Evolutionary conservation across 2,329 filamentous ascomycete species (phyloP).

Genomic region (Diplocarpon rosae): DNA sequence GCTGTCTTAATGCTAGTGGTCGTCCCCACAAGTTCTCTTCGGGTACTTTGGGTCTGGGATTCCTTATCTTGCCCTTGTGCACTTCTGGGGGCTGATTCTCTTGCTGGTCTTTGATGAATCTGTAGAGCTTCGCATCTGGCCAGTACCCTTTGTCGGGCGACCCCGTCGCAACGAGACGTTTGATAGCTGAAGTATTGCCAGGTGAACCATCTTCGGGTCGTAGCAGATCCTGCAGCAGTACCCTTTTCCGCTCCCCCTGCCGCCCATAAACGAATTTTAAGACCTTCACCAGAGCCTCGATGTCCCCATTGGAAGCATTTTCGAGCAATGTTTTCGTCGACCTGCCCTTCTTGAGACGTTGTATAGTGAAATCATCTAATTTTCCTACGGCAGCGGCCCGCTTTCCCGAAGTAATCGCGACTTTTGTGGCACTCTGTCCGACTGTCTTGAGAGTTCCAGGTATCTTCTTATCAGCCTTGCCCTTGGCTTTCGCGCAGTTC

Average conservation of each 20-base stretch:
- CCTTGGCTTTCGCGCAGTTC: not conserved
- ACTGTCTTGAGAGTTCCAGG: no score
- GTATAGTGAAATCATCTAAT: not conserved
- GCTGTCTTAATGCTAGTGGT: constrained; percentile 30
- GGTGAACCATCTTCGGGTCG: constrained; percentile 23
- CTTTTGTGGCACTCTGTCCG: no score
- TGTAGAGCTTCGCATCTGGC: constrained; percentile 13
- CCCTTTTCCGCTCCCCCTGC: constrained; percentile 38
- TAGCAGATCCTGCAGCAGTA: constrained; percentile 35
- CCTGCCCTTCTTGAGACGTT: constrained; percentile 30
- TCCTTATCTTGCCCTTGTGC: constrained; percentile 9
- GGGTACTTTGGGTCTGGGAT: constrained; percentile 30
- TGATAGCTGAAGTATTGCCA: constrained; percentile 32
- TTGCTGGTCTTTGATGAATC: constrained; percentile 20
- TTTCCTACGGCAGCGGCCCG: not conserved
- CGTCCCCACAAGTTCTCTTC: constrained; percentile 39
- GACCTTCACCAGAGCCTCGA: constrained; percentile 35
- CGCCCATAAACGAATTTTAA: constrained; percentile 42
- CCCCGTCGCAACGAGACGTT: constrained; percentile 20
- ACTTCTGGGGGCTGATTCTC: constrained; percentile 9
- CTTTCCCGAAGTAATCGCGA: no score
- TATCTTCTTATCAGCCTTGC: not conserved
- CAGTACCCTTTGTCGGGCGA: not conserved
- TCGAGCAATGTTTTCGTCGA: constrained; percentile 37
- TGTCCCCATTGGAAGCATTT: constrained; percentile 42